Percentiles rank a stretch among this genome's conserved stretches.
These are phyloP conservation scores for Carallia pectinifolia DNA, from an alignment of 345 rosid species.

Conservation along the genomic window DNA sequence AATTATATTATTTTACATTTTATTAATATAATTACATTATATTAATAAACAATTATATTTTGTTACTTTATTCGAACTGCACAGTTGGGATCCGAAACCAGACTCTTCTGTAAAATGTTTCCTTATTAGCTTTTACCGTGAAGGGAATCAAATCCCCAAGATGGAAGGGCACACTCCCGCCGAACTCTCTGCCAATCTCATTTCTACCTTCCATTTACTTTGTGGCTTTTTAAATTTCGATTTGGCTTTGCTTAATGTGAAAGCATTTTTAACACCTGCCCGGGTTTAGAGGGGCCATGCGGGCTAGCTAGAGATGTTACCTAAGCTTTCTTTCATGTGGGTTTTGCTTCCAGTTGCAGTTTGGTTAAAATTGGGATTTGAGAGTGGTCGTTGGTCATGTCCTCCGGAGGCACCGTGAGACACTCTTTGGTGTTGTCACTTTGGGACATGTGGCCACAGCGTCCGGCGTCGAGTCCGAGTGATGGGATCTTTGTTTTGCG, in stretches of 20 bases:
- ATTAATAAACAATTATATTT: too few species aligned
- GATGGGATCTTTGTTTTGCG: conserved; percentile 6
- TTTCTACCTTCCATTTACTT: neutral
- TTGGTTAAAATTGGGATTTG: neutral
- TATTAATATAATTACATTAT: too few species aligned
- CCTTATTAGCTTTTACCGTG: conserved; percentile 8
- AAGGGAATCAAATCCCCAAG: conserved; percentile 8
- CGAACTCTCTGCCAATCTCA: conserved; percentile 27
- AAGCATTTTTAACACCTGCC: conserved; percentile 8
- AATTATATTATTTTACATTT: too few species aligned
- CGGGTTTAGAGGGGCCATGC: conserved; percentile 23
- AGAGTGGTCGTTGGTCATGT: neutral
- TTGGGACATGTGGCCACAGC: conserved; percentile 33
- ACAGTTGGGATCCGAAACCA: too few species aligned
- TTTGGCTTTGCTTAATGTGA: conserved; percentile 13
- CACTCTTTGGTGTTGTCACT: neutral
- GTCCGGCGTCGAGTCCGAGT: conserved; percentile 19
- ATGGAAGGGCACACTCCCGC: conserved; percentile 22
- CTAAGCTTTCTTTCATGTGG: conserved; percentile 15
- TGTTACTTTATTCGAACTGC: too few species aligned
- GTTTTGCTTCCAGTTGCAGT: neutral
- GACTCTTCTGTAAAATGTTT: neutral
- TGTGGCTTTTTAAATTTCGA: neutral
- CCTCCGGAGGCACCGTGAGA: neutral
- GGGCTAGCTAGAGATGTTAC: neutral